Percentiles rank a stretch among this genome's conserved stretches.
Conservation (phyloP, 257 asterid species). For the Coffea canephora region DNA sequence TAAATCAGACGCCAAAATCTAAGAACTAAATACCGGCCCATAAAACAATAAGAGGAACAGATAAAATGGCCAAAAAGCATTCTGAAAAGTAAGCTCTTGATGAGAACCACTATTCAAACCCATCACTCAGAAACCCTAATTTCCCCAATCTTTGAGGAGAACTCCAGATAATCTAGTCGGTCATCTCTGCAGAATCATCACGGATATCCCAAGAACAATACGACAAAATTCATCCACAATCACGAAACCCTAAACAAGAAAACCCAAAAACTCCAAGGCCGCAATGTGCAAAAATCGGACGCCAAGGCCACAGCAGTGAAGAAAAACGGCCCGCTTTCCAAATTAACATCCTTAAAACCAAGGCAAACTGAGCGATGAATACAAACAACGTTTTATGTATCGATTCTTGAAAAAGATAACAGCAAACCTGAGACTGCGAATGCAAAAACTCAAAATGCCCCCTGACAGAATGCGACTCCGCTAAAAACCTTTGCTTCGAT, state of each 20-base stretch:
- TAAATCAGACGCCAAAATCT: not conserved
- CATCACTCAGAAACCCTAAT: constrained; percentile 10
- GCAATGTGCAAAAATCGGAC: not conserved
- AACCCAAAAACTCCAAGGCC: not conserved
- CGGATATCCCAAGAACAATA: not conserved
- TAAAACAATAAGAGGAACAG: not conserved
- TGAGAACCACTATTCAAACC: not conserved
- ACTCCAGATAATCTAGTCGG: not conserved
- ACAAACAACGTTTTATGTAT: not conserved
- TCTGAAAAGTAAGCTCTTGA: not conserved
- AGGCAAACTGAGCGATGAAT: not conserved
- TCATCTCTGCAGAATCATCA: not conserved
- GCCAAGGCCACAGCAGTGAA: not conserved
- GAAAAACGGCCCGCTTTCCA: not conserved
- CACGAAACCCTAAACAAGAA: constrained; percentile 8
- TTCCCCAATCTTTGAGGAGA: not conserved
- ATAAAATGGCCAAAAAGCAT: not conserved
- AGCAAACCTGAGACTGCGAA: constrained; percentile 4
- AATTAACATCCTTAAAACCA: not conserved
- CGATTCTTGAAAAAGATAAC: not conserved
- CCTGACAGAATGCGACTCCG: not conserved
- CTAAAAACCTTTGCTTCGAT: not conserved
- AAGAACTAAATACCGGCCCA: not conserved
- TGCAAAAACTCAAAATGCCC: not conserved
- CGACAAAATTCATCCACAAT: constrained; percentile 4